phyloP scores from a whole-genome alignment of 176 grass and related monocot species.

The Aegilops longissima region DNA sequence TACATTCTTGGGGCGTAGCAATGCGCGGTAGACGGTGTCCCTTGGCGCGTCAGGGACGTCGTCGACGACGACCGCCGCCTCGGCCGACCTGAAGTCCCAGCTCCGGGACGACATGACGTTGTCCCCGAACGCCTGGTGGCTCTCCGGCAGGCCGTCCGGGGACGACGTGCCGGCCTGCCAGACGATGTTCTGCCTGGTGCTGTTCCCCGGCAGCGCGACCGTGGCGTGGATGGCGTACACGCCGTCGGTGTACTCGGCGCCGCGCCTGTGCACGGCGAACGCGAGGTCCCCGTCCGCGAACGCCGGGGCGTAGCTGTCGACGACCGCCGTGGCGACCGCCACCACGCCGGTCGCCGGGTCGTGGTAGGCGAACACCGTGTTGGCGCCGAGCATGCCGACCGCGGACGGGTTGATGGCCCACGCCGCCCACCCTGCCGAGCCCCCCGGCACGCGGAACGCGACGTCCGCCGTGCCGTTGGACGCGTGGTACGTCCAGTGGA shows the following conservation, averaged over 20 bases:
- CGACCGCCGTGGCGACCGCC: neutral
- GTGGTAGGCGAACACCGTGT: slow-evolving; percentile 36
- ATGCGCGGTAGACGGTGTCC: neutral
- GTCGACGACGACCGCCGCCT: neutral
- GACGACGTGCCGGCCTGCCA: slow-evolving; percentile 41
- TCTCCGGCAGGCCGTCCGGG: neutral
- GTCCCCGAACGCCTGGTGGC: neutral
- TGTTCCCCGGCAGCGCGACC: slow-evolving; percentile 35
- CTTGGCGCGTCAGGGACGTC: neutral
- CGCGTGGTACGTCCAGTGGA: slow-evolving; percentile 58
- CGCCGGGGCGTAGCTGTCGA: neutral
- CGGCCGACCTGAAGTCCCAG: slow-evolving; percentile 37
- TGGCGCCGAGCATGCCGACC: slow-evolving; percentile 30
- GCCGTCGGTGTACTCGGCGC: slow-evolving; percentile 29
- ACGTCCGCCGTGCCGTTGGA: slow-evolving; percentile 49
- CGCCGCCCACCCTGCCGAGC: slow-evolving; percentile 17
- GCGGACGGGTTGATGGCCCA: slow-evolving; percentile 51
- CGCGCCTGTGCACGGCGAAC: neutral
- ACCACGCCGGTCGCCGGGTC: neutral
- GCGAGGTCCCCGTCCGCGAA: slow-evolving; percentile 13
- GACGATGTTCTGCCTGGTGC: slow-evolving; percentile 40
- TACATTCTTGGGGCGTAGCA: neutral
- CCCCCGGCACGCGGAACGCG: slow-evolving; percentile 42
- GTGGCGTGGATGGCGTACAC: slow-evolving; percentile 47
- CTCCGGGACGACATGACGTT: slow-evolving; percentile 17